These are phyloP conservation scores for Quercus agrifolia DNA, from an alignment of 306 rosid species.

Conservation along the genomic window DNA sequence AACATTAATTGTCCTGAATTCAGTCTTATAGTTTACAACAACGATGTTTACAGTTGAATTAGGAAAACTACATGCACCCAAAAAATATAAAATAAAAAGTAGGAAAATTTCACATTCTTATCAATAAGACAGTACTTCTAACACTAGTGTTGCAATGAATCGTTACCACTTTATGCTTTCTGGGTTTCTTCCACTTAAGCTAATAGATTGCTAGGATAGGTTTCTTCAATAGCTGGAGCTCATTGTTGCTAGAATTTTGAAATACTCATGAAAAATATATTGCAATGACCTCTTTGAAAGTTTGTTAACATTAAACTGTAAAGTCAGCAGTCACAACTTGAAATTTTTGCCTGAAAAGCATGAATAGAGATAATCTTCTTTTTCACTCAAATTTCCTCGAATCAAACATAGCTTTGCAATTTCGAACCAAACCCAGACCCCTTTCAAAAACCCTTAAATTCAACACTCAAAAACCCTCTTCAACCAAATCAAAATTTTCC, in stretches of 20 bases:
- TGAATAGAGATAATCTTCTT: not conserved
- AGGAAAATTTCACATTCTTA: not conserved
- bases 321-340: not conserved
- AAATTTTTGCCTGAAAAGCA: not conserved
- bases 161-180: not conserved
- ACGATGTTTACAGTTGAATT: not conserved
- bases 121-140: not conserved
- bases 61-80: not conserved
- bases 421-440: not conserved
- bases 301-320: not conserved
- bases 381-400: not conserved
- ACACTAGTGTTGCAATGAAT: not conserved
- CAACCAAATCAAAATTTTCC: slow-evolving; percentile 3
- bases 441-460: not conserved
- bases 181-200: not conserved
- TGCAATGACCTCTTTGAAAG: not conserved
- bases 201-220: not conserved
- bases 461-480: not conserved
- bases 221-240: not conserved
- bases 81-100: not conserved
- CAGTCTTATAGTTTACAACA: not conserved
- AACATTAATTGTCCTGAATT: not conserved
- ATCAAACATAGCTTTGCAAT: not conserved
- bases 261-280: not conserved
- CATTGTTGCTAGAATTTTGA: not conserved